Conservation (phyloP, 2,329 filamentous ascomycete species). For the Lasiodiplodia sp. region DNA sequence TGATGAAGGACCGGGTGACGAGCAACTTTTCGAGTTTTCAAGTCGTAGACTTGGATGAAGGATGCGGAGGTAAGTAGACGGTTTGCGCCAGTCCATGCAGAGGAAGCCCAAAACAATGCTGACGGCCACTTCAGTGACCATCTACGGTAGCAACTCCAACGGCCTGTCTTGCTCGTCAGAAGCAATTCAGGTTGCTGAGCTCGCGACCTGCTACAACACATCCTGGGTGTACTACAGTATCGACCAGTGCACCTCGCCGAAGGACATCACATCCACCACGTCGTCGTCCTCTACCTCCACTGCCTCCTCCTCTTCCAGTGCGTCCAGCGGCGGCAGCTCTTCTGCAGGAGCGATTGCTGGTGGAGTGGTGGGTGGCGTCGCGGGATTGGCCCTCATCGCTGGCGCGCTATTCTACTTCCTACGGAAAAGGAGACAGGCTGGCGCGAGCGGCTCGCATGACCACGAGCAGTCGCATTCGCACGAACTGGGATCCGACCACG, state of each 20-base stretch:
- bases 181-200: neutral
- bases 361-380: neutral
- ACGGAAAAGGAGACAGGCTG: neutral
- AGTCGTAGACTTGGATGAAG: neutral
- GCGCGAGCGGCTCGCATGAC: too few species aligned
- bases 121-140: neutral
- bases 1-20: neutral
- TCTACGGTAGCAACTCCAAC: slow-evolving; percentile 9
- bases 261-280: slow-evolving; percentile 43
- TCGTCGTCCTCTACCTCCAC: slow-evolving; percentile 23
- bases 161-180: slow-evolving; percentile 1
- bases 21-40: slow-evolving; percentile 11
- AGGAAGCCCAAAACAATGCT: neutral
- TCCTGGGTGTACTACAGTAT: slow-evolving; percentile 22
- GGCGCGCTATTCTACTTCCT: neutral
- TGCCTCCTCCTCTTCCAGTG: neutral
- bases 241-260: slow-evolving; percentile 1
- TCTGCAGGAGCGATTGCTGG: neutral
- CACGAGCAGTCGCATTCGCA: too few species aligned
- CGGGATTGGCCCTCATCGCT: neutral
- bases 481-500: too few species aligned
- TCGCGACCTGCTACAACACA: neutral
- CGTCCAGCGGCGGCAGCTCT: neutral
- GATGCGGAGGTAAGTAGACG: slow-evolving; percentile 4
- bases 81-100: neutral